Base-by-base conservation (phyloP, 2,329 filamentous ascomycete genomes). In the Colletotrichum costaricense region DNA sequence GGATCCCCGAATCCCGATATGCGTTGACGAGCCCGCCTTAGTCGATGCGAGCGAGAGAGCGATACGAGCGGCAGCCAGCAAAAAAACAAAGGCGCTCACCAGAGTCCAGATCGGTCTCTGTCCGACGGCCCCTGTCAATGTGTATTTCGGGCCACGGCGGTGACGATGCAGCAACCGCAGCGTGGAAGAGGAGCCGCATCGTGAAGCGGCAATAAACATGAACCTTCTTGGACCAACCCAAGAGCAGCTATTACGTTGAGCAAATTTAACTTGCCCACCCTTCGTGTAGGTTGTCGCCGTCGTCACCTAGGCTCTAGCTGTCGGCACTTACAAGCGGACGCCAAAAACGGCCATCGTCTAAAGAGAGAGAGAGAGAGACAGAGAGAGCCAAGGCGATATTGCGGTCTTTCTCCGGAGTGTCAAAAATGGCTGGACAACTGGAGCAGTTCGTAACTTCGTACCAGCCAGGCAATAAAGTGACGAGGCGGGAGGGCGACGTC, bases 61-160 rank as follows among this genome's bases (percentile, higher is more conserved):
- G 70, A 69, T 73, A 73, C 70, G 66, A 69, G 70, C 70, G 70
- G 66, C 59, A 69, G 70, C 66, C 66, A 59, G 66, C 33, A 49
- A 65, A 64, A 58, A 12, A 46, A 24, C 38, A 22, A 28, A n/a
- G 9, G 19, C 42, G 6, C 42, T 26, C 42, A 28, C 24, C 30
- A 69, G 59, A 64, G 70, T 69, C 70, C 66, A 73, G 70, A 73
- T 73, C 70, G 66, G 70, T 73, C 70, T 69, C 66, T 73, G 55
- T 73, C 70, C 70, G 70, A 60, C 30, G 66, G 42, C 52, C 35
- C 28, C 58, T 57, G 12, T 24, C 22, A 54, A 49, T 56, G 42
- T 49, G 42, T 60, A 56, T 69, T 60, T 42, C 35, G 42, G 59
- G 42, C 38, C 38, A 64, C 30, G 59, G 69, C 49, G 65, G 69